These are phyloP conservation scores for Aspergillus unguis DNA, from an alignment of 2,329 filamentous ascomycete species.

Conservation along the genomic window DNA sequence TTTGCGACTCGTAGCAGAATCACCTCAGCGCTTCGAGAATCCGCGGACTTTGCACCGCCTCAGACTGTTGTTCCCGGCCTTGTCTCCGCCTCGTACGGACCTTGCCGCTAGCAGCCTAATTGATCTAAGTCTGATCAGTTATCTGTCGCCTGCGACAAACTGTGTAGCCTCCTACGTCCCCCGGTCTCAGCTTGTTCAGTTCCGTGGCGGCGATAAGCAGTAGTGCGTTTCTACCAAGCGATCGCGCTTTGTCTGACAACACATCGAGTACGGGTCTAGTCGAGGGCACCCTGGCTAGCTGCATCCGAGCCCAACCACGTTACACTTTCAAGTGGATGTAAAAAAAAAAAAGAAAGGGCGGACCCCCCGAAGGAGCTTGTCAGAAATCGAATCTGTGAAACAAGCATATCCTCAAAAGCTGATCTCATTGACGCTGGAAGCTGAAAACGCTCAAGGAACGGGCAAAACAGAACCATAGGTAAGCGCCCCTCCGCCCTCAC, in stretches of 20 bases:
- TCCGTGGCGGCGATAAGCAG: slow-evolving; percentile 28
- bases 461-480: slow-evolving; percentile 29
- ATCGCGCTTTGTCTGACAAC: slow-evolving; percentile 38
- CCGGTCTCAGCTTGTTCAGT: slow-evolving; percentile 8
- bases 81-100: slow-evolving; percentile 19
- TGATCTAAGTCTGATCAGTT: slow-evolving; percentile 16
- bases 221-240: slow-evolving; percentile 27
- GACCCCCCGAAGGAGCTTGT: slow-evolving; percentile 25
- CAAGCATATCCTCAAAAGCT: slow-evolving; percentile 16
- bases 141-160: slow-evolving; percentile 22
- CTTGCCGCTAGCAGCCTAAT: slow-evolving; percentile 24
- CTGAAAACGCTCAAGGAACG: slow-evolving; percentile 14
- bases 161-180: slow-evolving; percentile 17
- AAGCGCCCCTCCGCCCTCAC: slow-evolving; percentile 27
- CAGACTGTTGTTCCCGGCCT: slow-evolving; percentile 19
- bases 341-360: slow-evolving; percentile 30
- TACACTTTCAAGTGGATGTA: slow-evolving; percentile 32
- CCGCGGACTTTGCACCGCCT: slow-evolving; percentile 30
- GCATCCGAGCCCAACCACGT: slow-evolving; percentile 48
- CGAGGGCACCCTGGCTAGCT: slow-evolving; percentile 37
- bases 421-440: slow-evolving; percentile 16
- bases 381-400: slow-evolving; percentile 23
- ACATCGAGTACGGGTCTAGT: slow-evolving; percentile 38
- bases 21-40: slow-evolving; percentile 13
- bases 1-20: slow-evolving; percentile 16